Evolutionary conservation across 2,329 filamentous ascomycete species (phyloP), one percentile per base, ranked within the genome.

Genomic region (Herpotrichia juniperi): DNA sequence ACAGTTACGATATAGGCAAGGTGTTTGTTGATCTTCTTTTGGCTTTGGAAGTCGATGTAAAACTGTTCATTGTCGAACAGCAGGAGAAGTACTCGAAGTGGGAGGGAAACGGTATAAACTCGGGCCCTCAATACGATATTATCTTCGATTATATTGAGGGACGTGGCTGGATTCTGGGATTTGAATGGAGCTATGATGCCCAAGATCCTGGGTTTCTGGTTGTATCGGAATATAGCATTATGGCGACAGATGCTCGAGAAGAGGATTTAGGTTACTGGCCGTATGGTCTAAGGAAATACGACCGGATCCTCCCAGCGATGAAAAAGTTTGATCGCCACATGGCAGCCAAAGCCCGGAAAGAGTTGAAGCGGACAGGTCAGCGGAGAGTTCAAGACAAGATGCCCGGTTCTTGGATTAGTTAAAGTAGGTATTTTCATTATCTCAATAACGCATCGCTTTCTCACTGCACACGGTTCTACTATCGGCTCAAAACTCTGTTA

Each of bases 301-400:
- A 7, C 21, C n/a, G 37, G 22, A 40, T 37, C 34, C n/a, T 8
- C 8, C n/a, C 8, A 19, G 10, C 4, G 21, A 21, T 22, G 37
- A 19, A 10, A 12, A 7, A 22, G 6, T 22, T 40, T 21, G 11
- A 12, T 24, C 37, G 37, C 16, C 48, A 44, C 12, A 53, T 46
- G 26, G 56, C 39, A 12, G 22, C 32, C 26, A 59, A 59, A 44
- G 48, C 25, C 8, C 53, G 58, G 17, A 59, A 61, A 48, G 43
- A 54, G 37, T 44, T 50, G 22, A 48, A 45, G 26, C 42, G 50
- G 35, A 42, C 32, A 11, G 51, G 50, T 0, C 49, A 53, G 40
- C 56, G 55, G 31, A 17, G 25, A 11, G 1, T 11, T 10, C 42
- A 42, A 12, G 12, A 12, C 26, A 28, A 28, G 12, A 28, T 28